These are phyloP conservation scores for Colletotrichum sp. DNA, from an alignment of 2,329 filamentous ascomycete species.

Conservation along the genomic window DNA sequence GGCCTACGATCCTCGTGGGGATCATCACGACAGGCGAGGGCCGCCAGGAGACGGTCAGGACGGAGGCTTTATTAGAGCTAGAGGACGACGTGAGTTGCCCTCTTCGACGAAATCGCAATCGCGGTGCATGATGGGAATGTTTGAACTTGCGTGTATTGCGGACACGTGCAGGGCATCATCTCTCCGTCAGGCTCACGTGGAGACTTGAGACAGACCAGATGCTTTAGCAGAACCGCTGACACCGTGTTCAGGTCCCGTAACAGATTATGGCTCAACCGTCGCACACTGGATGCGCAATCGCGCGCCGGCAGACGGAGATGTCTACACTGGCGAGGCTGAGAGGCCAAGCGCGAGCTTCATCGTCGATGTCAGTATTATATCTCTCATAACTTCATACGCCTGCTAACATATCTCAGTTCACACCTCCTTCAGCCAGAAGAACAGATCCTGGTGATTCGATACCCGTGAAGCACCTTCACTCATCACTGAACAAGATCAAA, in stretches of 20 bases:
- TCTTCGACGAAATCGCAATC: neutral
- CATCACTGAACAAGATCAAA: constrained; percentile 98
- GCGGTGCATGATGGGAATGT: neutral
- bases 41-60: constrained; percentile 46
- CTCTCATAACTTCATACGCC: neutral
- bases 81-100: constrained; percentile 54
- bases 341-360: constrained; percentile 89
- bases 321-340: constrained; percentile 77
- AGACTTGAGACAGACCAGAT: neutral
- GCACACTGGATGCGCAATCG: constrained; percentile 91
- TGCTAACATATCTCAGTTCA: constrained; percentile 66
- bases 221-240: neutral
- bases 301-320: constrained; percentile 32
- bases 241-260: constrained; percentile 75
- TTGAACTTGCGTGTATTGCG: neutral
- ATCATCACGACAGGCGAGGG: constrained; percentile 44
- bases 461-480: constrained; percentile 93
- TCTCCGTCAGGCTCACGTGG: neutral
- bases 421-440: constrained; percentile 79
- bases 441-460: constrained; percentile 83
- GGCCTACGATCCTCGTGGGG: constrained; percentile 61
- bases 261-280: constrained; percentile 90
- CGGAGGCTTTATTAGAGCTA: constrained; percentile 51
- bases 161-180: neutral
- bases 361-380: constrained; percentile 71